These are phyloP conservation scores for Albophoma yamanashiensis DNA, from an alignment of 2,329 filamentous ascomycete genomes.

Conservation along the genomic window DNA sequence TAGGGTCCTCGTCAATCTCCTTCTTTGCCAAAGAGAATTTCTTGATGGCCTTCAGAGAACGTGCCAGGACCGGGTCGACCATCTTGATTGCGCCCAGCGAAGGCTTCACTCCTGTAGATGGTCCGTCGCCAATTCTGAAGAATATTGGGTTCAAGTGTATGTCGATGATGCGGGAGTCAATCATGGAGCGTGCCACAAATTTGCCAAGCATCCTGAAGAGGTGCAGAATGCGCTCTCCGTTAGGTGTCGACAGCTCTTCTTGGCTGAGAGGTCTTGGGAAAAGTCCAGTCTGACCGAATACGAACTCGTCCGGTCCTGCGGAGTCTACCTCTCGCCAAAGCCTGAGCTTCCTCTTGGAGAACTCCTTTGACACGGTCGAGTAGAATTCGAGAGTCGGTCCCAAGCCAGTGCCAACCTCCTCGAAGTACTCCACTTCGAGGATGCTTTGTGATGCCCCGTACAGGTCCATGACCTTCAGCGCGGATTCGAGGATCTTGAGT, in stretches of 20 bases:
- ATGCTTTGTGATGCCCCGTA: conserved; percentile 96
- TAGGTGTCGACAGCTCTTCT: conserved; percentile 60
- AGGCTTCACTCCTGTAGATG: conserved; percentile 54
- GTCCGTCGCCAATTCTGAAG: conserved; percentile 79
- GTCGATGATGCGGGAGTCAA: conserved; percentile 95
- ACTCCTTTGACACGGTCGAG: conserved; percentile 92
- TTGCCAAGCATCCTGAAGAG: conserved; percentile 92
- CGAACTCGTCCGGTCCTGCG: conserved; percentile 63
- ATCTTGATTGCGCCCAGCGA: conserved; percentile 83
- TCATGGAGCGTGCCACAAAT: conserved; percentile 95
- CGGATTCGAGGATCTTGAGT: conserved; percentile 89
- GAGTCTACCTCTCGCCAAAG: conserved; percentile 90
- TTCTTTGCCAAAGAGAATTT: conserved; percentile 78
- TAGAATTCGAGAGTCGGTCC: conserved; percentile 97
- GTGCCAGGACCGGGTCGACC: conserved; percentile 77
- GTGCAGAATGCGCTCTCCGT: conserved; percentile 79
- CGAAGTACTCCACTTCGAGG: conserved; percentile 95
- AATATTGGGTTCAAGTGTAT: conserved; percentile 96
- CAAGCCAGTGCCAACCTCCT: conserved; percentile 92
- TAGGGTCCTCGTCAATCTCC: conserved; percentile 62
- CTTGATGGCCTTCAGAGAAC: conserved; percentile 77
- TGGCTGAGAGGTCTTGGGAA: conserved; percentile 87
- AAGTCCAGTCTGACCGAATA: conserved; percentile 72
- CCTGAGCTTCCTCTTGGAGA: conserved; percentile 93
- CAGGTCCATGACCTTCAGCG: conserved; percentile 96